A percentile compares a stretch with the other conserved stretches of the same genome.
These are phyloP conservation scores for Aspergillus persii DNA, from an alignment of 2,329 filamentous ascomycete species.

Conservation along the genomic window DNA sequence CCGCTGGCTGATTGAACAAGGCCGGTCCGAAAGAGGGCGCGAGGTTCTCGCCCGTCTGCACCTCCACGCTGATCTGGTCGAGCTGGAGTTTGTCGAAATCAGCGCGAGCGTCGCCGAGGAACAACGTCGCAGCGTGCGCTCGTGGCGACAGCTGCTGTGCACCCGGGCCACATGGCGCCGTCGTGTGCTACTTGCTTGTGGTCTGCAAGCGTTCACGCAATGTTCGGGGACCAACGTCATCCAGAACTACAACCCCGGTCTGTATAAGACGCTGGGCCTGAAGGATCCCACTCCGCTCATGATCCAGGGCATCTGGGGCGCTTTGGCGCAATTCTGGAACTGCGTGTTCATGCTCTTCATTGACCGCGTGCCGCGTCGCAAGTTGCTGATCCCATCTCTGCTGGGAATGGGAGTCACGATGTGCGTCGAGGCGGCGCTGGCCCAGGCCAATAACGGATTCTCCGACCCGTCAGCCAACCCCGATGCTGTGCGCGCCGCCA, in stretches of 20 bases:
- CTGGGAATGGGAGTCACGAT: constrained; percentile 44
- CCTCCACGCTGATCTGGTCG: constrained; percentile 33
- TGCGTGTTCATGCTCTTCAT: constrained; percentile 47
- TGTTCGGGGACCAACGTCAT: constrained; percentile 50
- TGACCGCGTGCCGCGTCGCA: constrained; percentile 50
- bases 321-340: constrained; percentile 50
- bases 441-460: constrained; percentile 34
- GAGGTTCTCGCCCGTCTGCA: constrained; percentile 33
- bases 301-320: constrained; percentile 53
- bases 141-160: constrained; percentile 43
- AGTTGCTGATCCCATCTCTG: constrained; percentile 47
- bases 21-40: constrained; percentile 31
- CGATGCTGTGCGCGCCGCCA: constrained; percentile 43
- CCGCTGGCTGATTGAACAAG: constrained; percentile 40
- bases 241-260: constrained; percentile 44
- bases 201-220: constrained; percentile 50
- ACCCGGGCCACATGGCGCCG: constrained; percentile 46
- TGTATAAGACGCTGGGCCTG: constrained; percentile 48
- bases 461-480: constrained; percentile 22
- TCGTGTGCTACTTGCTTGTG: constrained; percentile 48
- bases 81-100: constrained; percentile 45
- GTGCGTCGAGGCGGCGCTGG: constrained; percentile 42
- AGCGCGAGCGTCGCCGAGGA: constrained; percentile 40
- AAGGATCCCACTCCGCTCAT: constrained; percentile 46
- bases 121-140: constrained; percentile 32